phyloP scores from a whole-genome alignment of 805 yeast species.

The Wickerhamiella slavikovae region DNA sequence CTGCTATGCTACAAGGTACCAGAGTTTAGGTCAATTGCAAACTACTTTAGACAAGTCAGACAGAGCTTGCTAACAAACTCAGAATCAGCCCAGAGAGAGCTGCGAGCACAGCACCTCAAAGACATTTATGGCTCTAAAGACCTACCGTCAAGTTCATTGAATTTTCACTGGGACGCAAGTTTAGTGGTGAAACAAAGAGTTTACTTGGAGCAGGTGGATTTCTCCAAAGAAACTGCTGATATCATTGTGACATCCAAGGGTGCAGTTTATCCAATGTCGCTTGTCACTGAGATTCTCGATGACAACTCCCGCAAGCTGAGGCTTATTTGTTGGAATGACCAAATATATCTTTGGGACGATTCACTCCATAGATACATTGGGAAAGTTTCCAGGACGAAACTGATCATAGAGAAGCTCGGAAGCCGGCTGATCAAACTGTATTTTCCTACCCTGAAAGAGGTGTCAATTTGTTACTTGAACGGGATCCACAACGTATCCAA shows the following conservation, averaged over 20 bases:
- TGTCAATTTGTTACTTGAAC: too few species aligned
- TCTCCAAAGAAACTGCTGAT: slow-evolving; percentile 1
- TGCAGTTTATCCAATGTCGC: slow-evolving; percentile 1
- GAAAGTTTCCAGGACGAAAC: neutral
- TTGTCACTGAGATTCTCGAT: slow-evolving; percentile 3
- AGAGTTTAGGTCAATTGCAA: neutral
- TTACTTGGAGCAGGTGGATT: slow-evolving; percentile 2
- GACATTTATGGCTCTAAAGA: slow-evolving; percentile 1
- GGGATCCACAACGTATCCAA: too few species aligned
- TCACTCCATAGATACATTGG: slow-evolving; percentile 1
- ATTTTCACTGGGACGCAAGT: slow-evolving; percentile 7
- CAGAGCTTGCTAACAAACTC: neutral
- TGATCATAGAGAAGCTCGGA: neutral
- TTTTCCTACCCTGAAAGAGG: slow-evolving; percentile 3
- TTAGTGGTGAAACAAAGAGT: slow-evolving; percentile 3
- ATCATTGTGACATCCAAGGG: neutral
- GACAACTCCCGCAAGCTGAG: slow-evolving; percentile 1
- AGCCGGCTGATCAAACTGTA: neutral
- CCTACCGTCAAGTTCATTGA: too few species aligned
- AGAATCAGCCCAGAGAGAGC: slow-evolving; percentile 1
- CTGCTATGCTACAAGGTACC: neutral
- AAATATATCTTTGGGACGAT: slow-evolving; percentile 6
- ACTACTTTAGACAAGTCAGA: neutral
- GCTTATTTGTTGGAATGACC: neutral
- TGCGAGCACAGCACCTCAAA: slow-evolving; percentile 1